A percentile compares a stretch with the other conserved stretches of the same genome.
These are phyloP conservation scores for Colletotrichum sublineola DNA, from an alignment of 2,329 filamentous ascomycete genomes.

Conservation along the genomic window DNA sequence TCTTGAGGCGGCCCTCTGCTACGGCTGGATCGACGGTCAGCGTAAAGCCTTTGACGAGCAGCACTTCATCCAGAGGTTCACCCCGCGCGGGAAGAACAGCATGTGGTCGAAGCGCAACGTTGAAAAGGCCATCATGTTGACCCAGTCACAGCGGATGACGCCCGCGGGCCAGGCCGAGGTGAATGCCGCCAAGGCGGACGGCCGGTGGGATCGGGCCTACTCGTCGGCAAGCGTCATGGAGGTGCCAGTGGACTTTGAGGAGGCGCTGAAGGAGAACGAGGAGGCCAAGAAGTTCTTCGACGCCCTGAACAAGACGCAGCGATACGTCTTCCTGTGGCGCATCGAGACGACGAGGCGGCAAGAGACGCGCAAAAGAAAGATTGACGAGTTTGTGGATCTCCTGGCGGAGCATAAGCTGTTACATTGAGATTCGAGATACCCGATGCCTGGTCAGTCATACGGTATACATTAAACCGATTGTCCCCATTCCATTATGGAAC, in stretches of 20 bases:
- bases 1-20: constrained; percentile 69
- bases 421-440: not conserved
- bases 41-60: constrained; percentile 57
- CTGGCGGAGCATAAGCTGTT: constrained; percentile 51
- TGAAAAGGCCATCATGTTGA: constrained; percentile 60
- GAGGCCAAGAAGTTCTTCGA: constrained; percentile 57
- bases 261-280: constrained; percentile 54
- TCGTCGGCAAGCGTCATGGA: constrained; percentile 60
- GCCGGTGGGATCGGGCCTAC: constrained; percentile 71
- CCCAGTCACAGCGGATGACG: constrained; percentile 62
- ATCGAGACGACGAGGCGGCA: constrained; percentile 57
- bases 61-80: constrained; percentile 69
- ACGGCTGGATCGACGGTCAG: constrained; percentile 75
- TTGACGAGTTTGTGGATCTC: constrained; percentile 57
- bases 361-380: constrained; percentile 54
- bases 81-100: constrained; percentile 66
- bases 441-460: not conserved
- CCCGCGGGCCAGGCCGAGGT: constrained; percentile 63
- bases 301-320: constrained; percentile 58
- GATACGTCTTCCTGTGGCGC: constrained; percentile 61
- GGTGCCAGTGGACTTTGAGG: constrained; percentile 63
- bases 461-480: not conserved
- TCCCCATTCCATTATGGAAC: not conserved
- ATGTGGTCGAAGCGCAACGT: constrained; percentile 74
- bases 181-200: constrained; percentile 68